Base-by-base conservation (phyloP, 306 rosid genomes). In the Crataegus laevigata region DNA sequence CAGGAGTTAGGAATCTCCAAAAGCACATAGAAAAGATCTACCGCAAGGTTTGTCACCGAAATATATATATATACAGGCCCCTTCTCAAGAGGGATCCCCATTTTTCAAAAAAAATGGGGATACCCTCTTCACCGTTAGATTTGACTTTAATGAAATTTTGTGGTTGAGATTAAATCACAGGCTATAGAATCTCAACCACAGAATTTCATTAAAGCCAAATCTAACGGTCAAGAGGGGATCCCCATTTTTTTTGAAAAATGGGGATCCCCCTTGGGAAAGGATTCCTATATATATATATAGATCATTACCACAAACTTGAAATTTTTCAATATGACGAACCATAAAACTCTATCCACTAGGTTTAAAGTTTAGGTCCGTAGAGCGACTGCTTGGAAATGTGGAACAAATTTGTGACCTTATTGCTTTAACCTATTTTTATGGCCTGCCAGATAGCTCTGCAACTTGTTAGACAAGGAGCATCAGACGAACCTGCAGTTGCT, bases 1-100 rank as follows among this genome's bases (percentile, higher is more conserved):
- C 98, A 30, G 96, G 98, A 50, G 97, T 96, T 59, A 80, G 98
- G 77, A 96, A 96, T 82, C 99, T 92, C 77, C 98, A 92, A 82
- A 96, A 96, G 90, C 96, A 92, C 70, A 88, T 92, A 57, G 99
- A 96, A 79, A 96, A 90, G 87, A 90, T 96, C 66, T 96, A 92
- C 73, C 90, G 92, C 72, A 96, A 96, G 98, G 99, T 96, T 80
- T 79, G 83, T 78, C 74, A 8, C 72, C 52, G 61, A 34, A 29
- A 29, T 29, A 29, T 6, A 34, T 34, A 34, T 34, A 47, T 47
- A 14, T 45, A n/a, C n/a, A n/a, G n/a, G n/a, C n/a, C n/a, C n/a
- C n/a, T n/a, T n/a, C n/a, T n/a, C n/a, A n/a, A n/a, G n/a, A n/a
- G n/a, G n/a, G n/a, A n/a, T n/a, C n/a, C n/a, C n/a, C n/a, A n/a